These are phyloP conservation scores for Macrolepiota fuliginosa DNA, from an alignment of 768 basidiomycete species.

Conservation along the genomic window DNA sequence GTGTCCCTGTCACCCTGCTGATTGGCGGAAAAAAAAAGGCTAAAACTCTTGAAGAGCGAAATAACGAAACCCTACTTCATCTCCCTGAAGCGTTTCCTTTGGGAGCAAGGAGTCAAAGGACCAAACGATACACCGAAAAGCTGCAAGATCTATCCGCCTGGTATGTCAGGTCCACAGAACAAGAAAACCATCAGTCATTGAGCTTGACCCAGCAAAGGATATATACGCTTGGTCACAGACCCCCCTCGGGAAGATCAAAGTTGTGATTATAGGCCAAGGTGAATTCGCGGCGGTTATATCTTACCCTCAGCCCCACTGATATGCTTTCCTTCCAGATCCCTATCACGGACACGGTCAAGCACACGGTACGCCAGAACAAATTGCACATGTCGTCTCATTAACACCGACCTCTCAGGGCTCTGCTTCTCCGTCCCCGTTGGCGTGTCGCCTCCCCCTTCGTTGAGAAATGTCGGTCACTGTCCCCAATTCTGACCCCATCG, in stretches of 20 bases:
- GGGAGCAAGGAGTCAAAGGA: constrained; percentile 59
- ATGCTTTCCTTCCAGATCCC: constrained; percentile 48
- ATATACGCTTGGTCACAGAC: constrained; percentile 94
- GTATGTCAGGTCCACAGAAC: constrained; percentile 41
- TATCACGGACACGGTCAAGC: constrained; percentile 82
- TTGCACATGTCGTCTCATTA: neutral
- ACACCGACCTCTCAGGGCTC: constrained; percentile 48
- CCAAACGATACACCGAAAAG: constrained; percentile 41
- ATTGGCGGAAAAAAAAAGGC: constrained; percentile 41
- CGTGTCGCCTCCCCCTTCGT: constrained; percentile 72
- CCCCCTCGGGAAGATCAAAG: constrained; percentile 78
- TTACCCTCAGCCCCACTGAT: neutral
- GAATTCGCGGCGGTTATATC: constrained; percentile 1
- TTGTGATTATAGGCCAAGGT: constrained; percentile 84
- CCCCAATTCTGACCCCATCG: neutral
- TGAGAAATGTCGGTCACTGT: constrained; percentile 62
- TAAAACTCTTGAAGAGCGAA: constrained; percentile 72
- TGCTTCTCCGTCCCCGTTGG: constrained; percentile 90
- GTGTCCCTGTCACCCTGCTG: neutral
- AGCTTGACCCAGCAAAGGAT: constrained; percentile 50
- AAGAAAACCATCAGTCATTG: neutral
- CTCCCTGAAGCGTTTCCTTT: constrained; percentile 65
- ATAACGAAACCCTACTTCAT: constrained; percentile 78
- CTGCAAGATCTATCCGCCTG: constrained; percentile 73
- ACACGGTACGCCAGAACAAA: constrained; percentile 53